Evolutionary conservation across 805 yeast genomes (phyloP).

Genomic region (Nakazawaea sp.): DNA sequence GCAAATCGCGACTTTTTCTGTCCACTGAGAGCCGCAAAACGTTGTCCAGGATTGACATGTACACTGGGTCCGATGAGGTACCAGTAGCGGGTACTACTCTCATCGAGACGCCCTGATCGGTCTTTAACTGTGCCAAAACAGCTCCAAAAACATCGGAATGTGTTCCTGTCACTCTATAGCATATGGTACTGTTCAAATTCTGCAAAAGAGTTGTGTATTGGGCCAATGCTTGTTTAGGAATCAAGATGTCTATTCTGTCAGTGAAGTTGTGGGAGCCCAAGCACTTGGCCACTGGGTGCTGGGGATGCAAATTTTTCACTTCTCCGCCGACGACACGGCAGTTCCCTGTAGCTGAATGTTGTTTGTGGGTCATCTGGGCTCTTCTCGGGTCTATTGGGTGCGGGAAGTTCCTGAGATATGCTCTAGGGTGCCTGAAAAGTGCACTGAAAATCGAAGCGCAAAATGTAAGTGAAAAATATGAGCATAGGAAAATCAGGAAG

Average conservation of each 20-base stretch:
- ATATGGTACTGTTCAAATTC: neutral
- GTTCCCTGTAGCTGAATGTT: conserved; percentile 12
- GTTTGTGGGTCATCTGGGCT: neutral
- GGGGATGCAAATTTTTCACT: neutral
- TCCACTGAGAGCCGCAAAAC: conserved; percentile 2
- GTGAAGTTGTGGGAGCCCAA: neutral
- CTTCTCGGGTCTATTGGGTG: neutral
- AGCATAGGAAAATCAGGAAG: neutral
- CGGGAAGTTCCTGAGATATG: neutral
- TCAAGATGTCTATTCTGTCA: neutral
- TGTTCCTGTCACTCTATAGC: neutral
- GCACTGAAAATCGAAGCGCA: neutral
- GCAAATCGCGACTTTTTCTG: neutral
- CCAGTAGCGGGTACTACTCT: conserved; percentile 1
- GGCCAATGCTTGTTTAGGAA: neutral
- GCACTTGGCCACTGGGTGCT: neutral
- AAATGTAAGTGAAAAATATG: neutral
- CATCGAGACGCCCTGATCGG: neutral
- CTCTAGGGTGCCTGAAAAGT: too few relatives aligned
- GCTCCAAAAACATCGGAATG: neutral
- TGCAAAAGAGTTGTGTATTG: neutral
- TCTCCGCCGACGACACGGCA: conserved; percentile 14
- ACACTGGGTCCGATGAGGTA: neutral
- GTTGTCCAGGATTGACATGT: conserved; percentile 4
- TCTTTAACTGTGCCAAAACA: neutral